These are phyloP conservation scores for Talaromyces amestolkiae DNA, from an alignment of 2,329 filamentous ascomycete species.

Conservation along the genomic window DNA sequence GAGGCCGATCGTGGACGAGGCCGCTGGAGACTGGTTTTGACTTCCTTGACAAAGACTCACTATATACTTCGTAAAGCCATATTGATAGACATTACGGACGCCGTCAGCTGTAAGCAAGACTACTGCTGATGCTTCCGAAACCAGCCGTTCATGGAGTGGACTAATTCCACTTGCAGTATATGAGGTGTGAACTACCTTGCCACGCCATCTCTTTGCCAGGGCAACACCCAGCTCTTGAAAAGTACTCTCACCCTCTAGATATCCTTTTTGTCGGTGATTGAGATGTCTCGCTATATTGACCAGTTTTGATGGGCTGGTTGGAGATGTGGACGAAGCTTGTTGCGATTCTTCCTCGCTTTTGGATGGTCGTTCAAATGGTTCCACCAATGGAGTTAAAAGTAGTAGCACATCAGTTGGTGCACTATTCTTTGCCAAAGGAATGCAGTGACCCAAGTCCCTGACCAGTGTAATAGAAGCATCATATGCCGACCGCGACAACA, in stretches of 20 bases:
- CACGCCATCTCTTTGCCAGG: conserved; percentile 18
- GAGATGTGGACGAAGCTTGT: not conserved
- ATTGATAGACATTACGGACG: conserved; percentile 19
- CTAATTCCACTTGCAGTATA: conserved; percentile 19
- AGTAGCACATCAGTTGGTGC: conserved; percentile 14
- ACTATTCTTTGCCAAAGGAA: conserved; percentile 14
- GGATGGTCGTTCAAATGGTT: conserved; percentile 11
- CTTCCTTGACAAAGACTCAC: conserved; percentile 15
- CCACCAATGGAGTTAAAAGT: conserved; percentile 16
- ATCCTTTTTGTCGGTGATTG: conserved; percentile 9
- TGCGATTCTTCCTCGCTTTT: not conserved
- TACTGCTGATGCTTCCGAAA: conserved; percentile 16
- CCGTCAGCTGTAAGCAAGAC: conserved; percentile 18
- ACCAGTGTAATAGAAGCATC: conserved; percentile 16
- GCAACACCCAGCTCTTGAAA: conserved; percentile 17
- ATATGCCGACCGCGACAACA: conserved; percentile 14
- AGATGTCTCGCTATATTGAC: conserved; percentile 18
- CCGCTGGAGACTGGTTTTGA: not conserved
- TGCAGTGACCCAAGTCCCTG: conserved; percentile 3
- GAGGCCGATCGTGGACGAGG: not conserved
- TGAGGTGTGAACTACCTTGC: conserved; percentile 18
- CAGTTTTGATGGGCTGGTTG: not conserved
- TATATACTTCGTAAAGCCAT: conserved; percentile 18
- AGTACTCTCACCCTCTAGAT: conserved; percentile 16
- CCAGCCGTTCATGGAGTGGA: conserved; percentile 16